phyloP scores from a whole-genome alignment of 306 rosid genomes.

The Dalbergia cultrata region DNA sequence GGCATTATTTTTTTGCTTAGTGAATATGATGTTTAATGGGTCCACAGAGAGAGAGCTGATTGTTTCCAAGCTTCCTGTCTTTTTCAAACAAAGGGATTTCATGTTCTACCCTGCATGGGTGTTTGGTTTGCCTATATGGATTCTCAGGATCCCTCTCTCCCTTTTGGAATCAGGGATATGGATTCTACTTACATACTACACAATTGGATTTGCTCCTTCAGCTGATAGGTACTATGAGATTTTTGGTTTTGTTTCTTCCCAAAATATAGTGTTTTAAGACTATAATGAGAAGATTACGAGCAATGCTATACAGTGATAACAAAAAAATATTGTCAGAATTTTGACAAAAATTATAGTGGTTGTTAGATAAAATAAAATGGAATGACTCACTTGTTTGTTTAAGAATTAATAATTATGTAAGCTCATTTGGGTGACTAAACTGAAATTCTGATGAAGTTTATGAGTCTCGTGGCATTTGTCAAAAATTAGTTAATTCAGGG shows the following conservation, averaged over 20 bases:
- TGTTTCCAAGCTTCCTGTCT: constrained; percentile 71
- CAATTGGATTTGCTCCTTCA: constrained; percentile 87
- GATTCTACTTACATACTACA: constrained; percentile 76
- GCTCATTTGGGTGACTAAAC: too few relatives aligned
- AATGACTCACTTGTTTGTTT: too few relatives aligned
- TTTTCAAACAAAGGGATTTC: constrained; percentile 78
- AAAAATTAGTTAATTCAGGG: background rate
- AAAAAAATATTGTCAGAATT: too few relatives aligned
- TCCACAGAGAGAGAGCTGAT: constrained; percentile 72
- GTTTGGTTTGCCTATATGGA: constrained; percentile 73
- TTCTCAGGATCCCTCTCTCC: constrained; percentile 81
- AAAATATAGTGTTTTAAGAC: too few relatives aligned
- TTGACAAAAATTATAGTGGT: too few relatives aligned
- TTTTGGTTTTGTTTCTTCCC: background rate
- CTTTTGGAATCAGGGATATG: constrained; percentile 73
- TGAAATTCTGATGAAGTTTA: too few relatives aligned
- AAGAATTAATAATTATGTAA: too few relatives aligned
- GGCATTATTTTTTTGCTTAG: constrained; percentile 71
- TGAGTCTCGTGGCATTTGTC: too few relatives aligned
- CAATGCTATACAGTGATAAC: too few relatives aligned
- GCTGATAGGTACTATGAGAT: constrained; percentile 66
- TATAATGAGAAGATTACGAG: too few relatives aligned
- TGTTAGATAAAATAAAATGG: too few relatives aligned
- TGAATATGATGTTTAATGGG: constrained; percentile 86
- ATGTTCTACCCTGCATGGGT: constrained; percentile 90